These are phyloP conservation scores for Papilionanthe hybrid DNA, from an alignment of 116 monocot genomes.

Conservation along the genomic window DNA sequence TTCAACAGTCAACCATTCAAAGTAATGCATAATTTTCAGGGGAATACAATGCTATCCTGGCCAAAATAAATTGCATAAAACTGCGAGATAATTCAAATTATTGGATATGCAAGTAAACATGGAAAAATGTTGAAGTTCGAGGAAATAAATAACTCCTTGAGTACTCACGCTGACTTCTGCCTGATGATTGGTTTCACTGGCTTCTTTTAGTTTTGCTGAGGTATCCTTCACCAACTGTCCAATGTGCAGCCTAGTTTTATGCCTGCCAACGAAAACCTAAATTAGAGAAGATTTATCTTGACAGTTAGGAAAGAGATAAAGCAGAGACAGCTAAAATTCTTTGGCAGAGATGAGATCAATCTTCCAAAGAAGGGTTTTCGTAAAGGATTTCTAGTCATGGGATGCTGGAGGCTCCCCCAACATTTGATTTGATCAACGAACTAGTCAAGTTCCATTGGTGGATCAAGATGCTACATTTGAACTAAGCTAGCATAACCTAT, in stretches of 20 bases:
- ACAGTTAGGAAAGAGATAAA: not conserved
- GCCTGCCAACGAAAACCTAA: conserved; percentile 14
- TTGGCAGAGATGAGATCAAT: not conserved
- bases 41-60: not conserved
- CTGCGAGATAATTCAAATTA: not conserved
- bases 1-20: not conserved
- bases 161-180: conserved; percentile 24
- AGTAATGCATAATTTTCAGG: not conserved
- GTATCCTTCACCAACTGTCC: conserved; percentile 32
- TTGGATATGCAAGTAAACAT: not conserved
- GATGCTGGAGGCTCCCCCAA: not conserved
- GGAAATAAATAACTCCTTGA: not conserved
- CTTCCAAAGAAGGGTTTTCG: too few species aligned
- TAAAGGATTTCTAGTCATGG: too few species aligned
- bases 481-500: not conserved
- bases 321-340: not conserved
- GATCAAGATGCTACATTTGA: not conserved
- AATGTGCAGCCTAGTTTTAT: conserved; percentile 31
- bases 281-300: conserved; percentile 1
- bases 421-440: not conserved
- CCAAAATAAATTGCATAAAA: not conserved
- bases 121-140: not conserved
- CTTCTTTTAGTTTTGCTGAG: conserved; percentile 25
- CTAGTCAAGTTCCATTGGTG: not conserved
- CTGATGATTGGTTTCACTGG: conserved; percentile 28